A percentile compares a stretch with the other conserved stretches of the same genome.
These are phyloP conservation scores for Daldinia bambusicola DNA, from an alignment of 495 filamentous ascomycete genomes.

Conservation along the genomic window DNA sequence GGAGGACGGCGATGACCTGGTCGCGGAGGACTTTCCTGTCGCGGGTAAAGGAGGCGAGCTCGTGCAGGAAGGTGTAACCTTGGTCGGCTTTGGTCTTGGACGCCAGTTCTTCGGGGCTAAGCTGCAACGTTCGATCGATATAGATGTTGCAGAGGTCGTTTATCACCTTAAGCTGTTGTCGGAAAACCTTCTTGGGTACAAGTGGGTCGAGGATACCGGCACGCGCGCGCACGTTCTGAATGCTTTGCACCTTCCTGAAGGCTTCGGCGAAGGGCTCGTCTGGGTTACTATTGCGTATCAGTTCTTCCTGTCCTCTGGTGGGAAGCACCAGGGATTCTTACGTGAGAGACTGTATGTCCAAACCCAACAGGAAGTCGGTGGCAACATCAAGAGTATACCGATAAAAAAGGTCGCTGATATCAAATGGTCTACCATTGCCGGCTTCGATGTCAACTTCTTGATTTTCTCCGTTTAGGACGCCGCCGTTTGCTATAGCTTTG, in stretches of 20 bases:
- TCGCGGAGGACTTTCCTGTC: constrained; percentile 78
- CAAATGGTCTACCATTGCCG: constrained; percentile 64
- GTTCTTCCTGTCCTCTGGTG: constrained; percentile 22
- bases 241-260: constrained; percentile 76
- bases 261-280: constrained; percentile 72
- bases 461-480: constrained; percentile 56
- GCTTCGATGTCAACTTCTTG: constrained; percentile 57
- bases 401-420: constrained; percentile 79
- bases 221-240: constrained; percentile 70
- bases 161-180: constrained; percentile 70
- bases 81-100: constrained; percentile 69
- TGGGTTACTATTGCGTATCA: constrained; percentile 48
- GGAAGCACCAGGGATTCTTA: constrained; percentile 35
- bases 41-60: constrained; percentile 76
- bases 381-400: constrained; percentile 83
- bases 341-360: constrained; percentile 74
- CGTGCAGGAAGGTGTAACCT: constrained; percentile 84
- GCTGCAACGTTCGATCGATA: constrained; percentile 71
- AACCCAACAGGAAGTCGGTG: constrained; percentile 87
- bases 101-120: constrained; percentile 70
- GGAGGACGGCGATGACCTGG: constrained; percentile 81
- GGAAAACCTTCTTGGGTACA: constrained; percentile 68
- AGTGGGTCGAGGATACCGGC: constrained; percentile 65
- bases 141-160: constrained; percentile 79
- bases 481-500: constrained; percentile 66